These are phyloP conservation scores for Backusella circina DNA, from an alignment of 192 early-diverging fungal species.

Conservation along the genomic window DNA sequence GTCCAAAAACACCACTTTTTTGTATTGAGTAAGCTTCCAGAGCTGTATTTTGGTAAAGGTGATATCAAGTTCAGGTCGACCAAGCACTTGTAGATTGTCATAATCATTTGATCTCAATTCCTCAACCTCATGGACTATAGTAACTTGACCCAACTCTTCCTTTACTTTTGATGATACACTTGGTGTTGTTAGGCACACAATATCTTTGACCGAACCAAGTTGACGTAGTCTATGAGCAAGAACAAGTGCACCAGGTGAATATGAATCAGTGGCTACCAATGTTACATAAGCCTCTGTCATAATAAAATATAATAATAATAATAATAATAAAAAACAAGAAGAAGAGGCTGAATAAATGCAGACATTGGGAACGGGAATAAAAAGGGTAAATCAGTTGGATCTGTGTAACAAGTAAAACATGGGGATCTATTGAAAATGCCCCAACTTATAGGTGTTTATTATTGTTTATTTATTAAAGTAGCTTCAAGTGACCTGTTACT, in stretches of 20 bases:
- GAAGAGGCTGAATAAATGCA: neutral
- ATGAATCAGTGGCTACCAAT: constrained; percentile 81
- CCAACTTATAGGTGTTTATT: neutral
- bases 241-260: constrained; percentile 81
- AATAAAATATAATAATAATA: neutral
- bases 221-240: constrained; percentile 72
- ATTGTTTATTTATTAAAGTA: constrained; percentile 24
- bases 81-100: constrained; percentile 67
- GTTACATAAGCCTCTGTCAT: constrained; percentile 72
- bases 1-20: constrained; percentile 78
- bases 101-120: constrained; percentile 56
- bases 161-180: constrained; percentile 49
- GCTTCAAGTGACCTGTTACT: constrained; percentile 39
- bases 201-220: constrained; percentile 53
- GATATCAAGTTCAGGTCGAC: constrained; percentile 86
- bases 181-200: constrained; percentile 72
- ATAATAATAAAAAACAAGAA: neutral
- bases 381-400: neutral
- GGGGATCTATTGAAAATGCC: neutral
- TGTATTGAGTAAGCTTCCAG: constrained; percentile 71
- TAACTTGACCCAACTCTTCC: constrained; percentile 52
- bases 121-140: constrained; percentile 74
- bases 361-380: neutral
- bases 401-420: neutral
- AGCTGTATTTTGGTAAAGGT: constrained; percentile 91